Evolutionary conservation across 2,329 filamentous ascomycete species (phyloP), one percentile per base, ranked within the genome.

Genomic region (Penicillium sp.): DNA sequence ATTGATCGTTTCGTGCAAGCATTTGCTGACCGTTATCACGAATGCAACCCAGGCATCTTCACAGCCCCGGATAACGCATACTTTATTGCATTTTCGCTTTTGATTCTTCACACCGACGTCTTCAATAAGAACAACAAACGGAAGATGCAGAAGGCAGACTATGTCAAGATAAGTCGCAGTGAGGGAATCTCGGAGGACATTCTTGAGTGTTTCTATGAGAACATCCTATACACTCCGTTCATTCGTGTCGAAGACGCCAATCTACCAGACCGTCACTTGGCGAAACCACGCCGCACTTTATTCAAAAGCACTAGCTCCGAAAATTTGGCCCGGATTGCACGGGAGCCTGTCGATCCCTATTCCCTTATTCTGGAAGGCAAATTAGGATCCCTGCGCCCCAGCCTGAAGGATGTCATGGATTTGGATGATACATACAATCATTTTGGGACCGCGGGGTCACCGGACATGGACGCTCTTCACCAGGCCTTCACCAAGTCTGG

Each of bases 41-140:
- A 99, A 75, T 99, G 94, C 77, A 99, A 99, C 68, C 94, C 94
- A 2, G 93, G 94, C 39, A 96, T 99, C 59, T 99, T 96, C 75
- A 84, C 89, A 25, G 88, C 88, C 35, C 50, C 64, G 67, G 94
- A 97, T 69, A 91, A 97, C 76, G 93, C 94, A n/a, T 97, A 97
- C 73, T 96, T 97, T 69, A 93, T 97, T 63, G 92, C 93, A 17
- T 99, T 99, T 72, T 97, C 93, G 2, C 86, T 99, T 56, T 84
- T 99, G 59, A 97, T 99, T 66, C 81, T 99, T 35, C 94, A 99
- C 68, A 97, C 94, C 0, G 94, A 99, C 71, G 91, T 96, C n/a
- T 97, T 97, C 85, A 99, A 99, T 81, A 96, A 96, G 77, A 99
- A 97, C 79, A 97, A 97, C 79, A 97, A 97, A 78, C 86, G 94